Percentiles rank a stretch among this genome's conserved stretches.
Conservation (phyloP, 345 rosid genomes). For the thale cress (Arabidopsis thaliana) region TAIR10.1 NC_003076.8:8542001-8542500, state of each 20-base stretch:
- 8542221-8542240: slow-evolving; percentile 34
- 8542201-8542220: slow-evolving; percentile 5
- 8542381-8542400: slow-evolving; percentile 1
- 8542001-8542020: slow-evolving; percentile 53
- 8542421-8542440: too few species aligned
- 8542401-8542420: not conserved
- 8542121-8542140: slow-evolving; percentile 71
- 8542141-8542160: slow-evolving; percentile 46
- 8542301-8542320: slow-evolving; percentile 19
- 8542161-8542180: not conserved
- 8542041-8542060: slow-evolving; percentile 82
- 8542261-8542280: slow-evolving; percentile 19
- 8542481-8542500: too few species aligned
- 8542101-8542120: slow-evolving; percentile 81
- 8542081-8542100: slow-evolving; percentile 77
- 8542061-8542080: slow-evolving; percentile 76
- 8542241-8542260: slow-evolving; percentile 19
- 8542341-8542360: not conserved
- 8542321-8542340: not conserved
- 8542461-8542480: too few species aligned
- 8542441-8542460: too few species aligned
- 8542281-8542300: slow-evolving; percentile 16
- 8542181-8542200: slow-evolving; percentile 14
- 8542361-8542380: slow-evolving; percentile 5
- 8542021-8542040: slow-evolving; percentile 74